These are phyloP conservation scores for Vickermania ingenoplastis DNA, from an alignment of 208 protist genomes.

Conservation along the genomic window DNA sequence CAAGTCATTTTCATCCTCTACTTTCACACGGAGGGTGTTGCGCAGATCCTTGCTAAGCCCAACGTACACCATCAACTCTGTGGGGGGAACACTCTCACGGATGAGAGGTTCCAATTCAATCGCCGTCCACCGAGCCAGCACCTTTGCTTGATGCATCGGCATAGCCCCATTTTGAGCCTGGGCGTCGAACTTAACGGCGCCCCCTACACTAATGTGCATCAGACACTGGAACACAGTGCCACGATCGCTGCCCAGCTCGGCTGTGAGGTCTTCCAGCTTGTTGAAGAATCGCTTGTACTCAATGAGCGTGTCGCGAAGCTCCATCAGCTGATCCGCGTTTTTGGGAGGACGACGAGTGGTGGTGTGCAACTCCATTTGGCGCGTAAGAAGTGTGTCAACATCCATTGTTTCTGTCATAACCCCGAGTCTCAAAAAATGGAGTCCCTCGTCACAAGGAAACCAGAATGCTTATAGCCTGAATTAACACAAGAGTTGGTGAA, in stretches of 20 bases:
- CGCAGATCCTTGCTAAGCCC: slow-evolving; percentile 53
- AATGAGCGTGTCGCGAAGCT: slow-evolving; percentile 44
- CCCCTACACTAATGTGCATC: slow-evolving; percentile 76
- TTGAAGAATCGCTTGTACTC: slow-evolving; percentile 57
- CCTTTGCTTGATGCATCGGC: slow-evolving; percentile 89
- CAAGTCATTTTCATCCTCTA: slow-evolving; percentile 85
- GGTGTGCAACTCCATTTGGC: slow-evolving; percentile 87
- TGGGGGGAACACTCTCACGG: slow-evolving; percentile 32
- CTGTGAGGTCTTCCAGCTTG: slow-evolving; percentile 28
- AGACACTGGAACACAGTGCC: slow-evolving; percentile 80
- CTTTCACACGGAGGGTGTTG: slow-evolving; percentile 68
- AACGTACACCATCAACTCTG: slow-evolving; percentile 63
- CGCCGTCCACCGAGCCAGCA: slow-evolving; percentile 55
- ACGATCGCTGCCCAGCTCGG: slow-evolving; percentile 22
- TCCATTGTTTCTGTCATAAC: slow-evolving; percentile 46
- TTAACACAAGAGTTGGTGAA: too few relatives aligned
- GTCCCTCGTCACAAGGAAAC: too few relatives aligned
- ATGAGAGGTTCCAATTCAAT: slow-evolving; percentile 57
- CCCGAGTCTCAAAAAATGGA: not conserved
- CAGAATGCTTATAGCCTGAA: too few relatives aligned
- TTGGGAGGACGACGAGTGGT: slow-evolving; percentile 60
- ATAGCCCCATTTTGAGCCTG: slow-evolving; percentile 69
- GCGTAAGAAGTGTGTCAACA: slow-evolving; percentile 45
- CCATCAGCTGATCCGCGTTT: slow-evolving; percentile 44
- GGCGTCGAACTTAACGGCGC: slow-evolving; percentile 63